These are phyloP conservation scores for Corymbia citriodora DNA, from an alignment of 441 rosid genomes.

Conservation along the genomic window DNA sequence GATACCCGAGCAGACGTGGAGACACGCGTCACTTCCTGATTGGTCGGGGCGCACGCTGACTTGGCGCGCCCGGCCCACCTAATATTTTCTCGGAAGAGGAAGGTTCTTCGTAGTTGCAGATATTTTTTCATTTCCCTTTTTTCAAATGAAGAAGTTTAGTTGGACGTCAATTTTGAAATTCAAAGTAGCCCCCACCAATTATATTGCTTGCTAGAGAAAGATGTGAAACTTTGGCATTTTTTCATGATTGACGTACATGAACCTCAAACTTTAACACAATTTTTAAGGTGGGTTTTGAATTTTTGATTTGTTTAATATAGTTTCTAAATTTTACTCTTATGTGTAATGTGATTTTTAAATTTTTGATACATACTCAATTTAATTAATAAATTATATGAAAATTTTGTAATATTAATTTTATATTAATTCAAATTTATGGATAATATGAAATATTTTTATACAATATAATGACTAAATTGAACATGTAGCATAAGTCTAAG, in stretches of 20 bases:
- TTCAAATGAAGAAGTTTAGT: background rate
- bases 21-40: too few species aligned
- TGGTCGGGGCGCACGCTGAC: too few species aligned
- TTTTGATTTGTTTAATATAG: too few species aligned
- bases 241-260: rapidly evolving
- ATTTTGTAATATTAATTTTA: too few species aligned
- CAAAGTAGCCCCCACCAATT: background rate
- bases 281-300: too few species aligned
- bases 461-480: rapidly evolving
- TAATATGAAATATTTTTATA: rapidly evolving
- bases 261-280: too few species aligned
- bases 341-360: rapidly evolving
- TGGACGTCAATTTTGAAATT: background rate
- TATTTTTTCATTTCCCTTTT: too few species aligned
- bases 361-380: too few species aligned
- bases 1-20: too few species aligned
- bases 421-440: rapidly evolving
- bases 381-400: too few species aligned
- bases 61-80: too few species aligned
- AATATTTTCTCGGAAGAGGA: too few species aligned
- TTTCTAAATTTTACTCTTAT: rapidly evolving
- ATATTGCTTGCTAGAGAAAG: rapidly evolving
- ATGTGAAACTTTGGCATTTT: rapidly evolving
- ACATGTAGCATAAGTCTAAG: rapidly evolving
- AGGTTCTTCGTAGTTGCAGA: rapidly evolving